These are phyloP conservation scores for Coffea canephora DNA, from an alignment of 257 asterid genomes.

Conservation along the genomic window DNA sequence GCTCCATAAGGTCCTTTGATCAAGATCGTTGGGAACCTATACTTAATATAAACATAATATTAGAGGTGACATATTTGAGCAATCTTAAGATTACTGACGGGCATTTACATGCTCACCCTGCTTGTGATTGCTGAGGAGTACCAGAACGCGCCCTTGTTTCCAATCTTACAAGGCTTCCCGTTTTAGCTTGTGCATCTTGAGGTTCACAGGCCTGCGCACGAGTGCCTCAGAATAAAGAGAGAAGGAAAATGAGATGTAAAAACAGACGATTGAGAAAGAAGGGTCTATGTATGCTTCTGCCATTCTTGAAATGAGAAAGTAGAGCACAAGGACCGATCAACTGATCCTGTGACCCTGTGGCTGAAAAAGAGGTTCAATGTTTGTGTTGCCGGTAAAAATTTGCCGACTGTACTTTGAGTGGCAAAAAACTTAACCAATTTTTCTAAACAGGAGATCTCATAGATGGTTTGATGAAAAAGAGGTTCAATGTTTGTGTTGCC, in stretches of 20 bases:
- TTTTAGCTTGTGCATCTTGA: conserved; percentile 34
- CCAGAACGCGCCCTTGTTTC: conserved; percentile 61
- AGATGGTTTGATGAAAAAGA: too few relatives aligned
- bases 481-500: background rate
- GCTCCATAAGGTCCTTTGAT: conserved; percentile 94
- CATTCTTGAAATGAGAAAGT: too few relatives aligned
- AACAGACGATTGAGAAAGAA: background rate
- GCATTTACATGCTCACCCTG: conserved; percentile 39
- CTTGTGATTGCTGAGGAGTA: conserved; percentile 29
- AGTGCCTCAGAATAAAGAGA: conserved; percentile 1
- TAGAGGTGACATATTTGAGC: conserved; percentile 7
- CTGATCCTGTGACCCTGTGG: background rate
- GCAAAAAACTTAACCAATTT: background rate
- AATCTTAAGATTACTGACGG: background rate
- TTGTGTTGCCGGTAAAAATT: background rate
- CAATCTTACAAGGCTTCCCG: conserved; percentile 63
- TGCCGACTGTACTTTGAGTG: background rate
- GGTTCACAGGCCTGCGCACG: conserved; percentile 63
- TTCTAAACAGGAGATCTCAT: background rate
- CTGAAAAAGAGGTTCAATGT: background rate
- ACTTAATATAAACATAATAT: conserved; percentile 6
- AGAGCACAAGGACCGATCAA: background rate
- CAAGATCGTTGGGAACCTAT: conserved; percentile 63
- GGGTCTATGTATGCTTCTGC: background rate
- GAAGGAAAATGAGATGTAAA: background rate